Percentiles rank a stretch among this genome's conserved stretches.
phyloP scores from a whole-genome alignment of 2,329 filamentous ascomycete species.

The Cytospora mali region DNA sequence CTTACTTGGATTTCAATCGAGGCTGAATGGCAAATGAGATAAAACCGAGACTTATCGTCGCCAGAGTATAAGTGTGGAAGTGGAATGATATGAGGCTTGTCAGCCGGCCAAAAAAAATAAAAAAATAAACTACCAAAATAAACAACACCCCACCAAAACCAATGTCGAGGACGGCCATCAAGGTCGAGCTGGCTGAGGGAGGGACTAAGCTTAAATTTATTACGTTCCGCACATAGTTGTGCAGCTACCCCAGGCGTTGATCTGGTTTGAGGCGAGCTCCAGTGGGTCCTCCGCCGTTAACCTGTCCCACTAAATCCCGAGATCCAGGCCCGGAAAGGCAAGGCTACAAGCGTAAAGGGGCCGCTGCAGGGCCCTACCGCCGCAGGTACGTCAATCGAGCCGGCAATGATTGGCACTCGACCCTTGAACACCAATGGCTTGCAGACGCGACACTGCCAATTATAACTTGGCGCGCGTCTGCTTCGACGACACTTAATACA shows the following conservation, averaged over 20 bases:
- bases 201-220: conserved; percentile 18
- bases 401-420: conserved; percentile 22
- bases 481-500: conserved; percentile 3
- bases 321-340: conserved; percentile 15
- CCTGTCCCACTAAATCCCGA: conserved; percentile 3
- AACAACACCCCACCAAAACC: no score
- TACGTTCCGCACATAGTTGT: neutral
- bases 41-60: neutral
- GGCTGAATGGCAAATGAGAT: neutral
- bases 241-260: conserved; percentile 1
- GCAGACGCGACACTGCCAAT: conserved; percentile 18
- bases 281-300: neutral
- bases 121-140: no score
- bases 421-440: conserved; percentile 5
- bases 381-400: conserved; percentile 25
- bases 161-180: conserved; percentile 4
- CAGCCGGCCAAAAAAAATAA: neutral
- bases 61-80: neutral
- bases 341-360: conserved; percentile 14
- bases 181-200: conserved; percentile 15
- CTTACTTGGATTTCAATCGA: neutral
- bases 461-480: conserved; percentile 28
- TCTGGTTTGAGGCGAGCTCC: neutral
- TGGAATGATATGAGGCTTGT: neutral
- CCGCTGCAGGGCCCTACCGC: conserved; percentile 16